A percentile compares a stretch with the other conserved stretches of the same genome.
Conservation (phyloP, 768 basidiomycete genomes). For the Ramaria sp. region DNA sequence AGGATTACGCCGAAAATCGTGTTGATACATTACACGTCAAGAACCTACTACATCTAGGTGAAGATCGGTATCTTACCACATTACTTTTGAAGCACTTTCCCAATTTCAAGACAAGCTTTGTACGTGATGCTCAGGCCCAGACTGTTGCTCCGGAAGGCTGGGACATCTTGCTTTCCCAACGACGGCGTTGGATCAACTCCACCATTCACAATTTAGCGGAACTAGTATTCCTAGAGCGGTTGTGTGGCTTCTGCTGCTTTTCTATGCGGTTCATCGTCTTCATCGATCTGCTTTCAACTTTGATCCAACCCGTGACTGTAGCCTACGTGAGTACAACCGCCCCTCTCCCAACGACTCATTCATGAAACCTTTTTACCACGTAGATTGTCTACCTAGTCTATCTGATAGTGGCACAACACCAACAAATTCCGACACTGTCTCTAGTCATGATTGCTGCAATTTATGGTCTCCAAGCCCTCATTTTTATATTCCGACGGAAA, state of each 20-base stretch:
- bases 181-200: constrained; percentile 99
- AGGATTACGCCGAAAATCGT: constrained; percentile 91
- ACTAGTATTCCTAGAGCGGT: constrained; percentile 79
- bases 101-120: constrained; percentile 87
- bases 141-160: constrained; percentile 96
- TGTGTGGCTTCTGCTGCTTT: constrained; percentile 98
- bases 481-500: constrained; percentile 85
- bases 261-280: constrained; percentile 98
- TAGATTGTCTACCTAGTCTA: constrained; percentile 87
- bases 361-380: neutral
- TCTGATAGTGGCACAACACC: constrained; percentile 53
- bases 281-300: constrained; percentile 84
- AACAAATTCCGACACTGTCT: constrained; percentile 67
- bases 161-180: constrained; percentile 87
- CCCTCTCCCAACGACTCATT: neutral
- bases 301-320: constrained; percentile 78
- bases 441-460: constrained; percentile 89
- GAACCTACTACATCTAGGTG: constrained; percentile 93
- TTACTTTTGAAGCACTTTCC: constrained; percentile 94
- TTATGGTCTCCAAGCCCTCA: constrained; percentile 87
- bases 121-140: constrained; percentile 86
- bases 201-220: constrained; percentile 96
- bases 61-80: constrained; percentile 98
- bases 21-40: constrained; percentile 99
- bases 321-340: constrained; percentile 63